Conservation (phyloP, 2,329 filamentous ascomycete genomes). For the Trichophyton mentagrophytes region DNA sequence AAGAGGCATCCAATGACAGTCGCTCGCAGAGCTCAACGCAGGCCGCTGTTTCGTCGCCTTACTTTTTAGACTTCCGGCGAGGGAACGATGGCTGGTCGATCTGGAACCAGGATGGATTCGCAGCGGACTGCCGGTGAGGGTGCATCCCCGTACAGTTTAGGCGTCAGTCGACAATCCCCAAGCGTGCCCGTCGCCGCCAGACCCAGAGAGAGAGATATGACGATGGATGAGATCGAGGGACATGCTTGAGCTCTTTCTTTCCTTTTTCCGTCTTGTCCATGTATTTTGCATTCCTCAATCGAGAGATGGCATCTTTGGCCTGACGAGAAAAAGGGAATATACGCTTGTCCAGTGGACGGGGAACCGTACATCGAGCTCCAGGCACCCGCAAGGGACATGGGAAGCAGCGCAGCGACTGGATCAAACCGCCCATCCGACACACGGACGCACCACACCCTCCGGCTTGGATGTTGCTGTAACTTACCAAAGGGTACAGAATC, state of each 20-base stretch:
- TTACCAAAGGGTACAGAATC: neutral
- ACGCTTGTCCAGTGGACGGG: slow-evolving; percentile 9
- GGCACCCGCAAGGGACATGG: slow-evolving; percentile 6
- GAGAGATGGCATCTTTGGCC: neutral
- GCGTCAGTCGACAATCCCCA: slow-evolving; percentile 1
- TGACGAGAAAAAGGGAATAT: neutral
- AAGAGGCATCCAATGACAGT: slow-evolving; percentile 26
- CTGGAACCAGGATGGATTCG: slow-evolving; percentile 9
- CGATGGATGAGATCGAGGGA: slow-evolving; percentile 1
- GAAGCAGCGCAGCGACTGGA: neutral
- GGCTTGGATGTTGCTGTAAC: neutral
- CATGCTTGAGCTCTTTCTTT: neutral
- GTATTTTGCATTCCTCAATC: neutral
- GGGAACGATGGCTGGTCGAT: slow-evolving; percentile 9
- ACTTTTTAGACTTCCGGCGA: slow-evolving; percentile 18
- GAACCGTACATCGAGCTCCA: slow-evolving; percentile 6
- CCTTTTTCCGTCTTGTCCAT: neutral
- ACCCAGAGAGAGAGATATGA: neutral
- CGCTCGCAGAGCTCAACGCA: slow-evolving; percentile 16
- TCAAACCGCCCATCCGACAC: neutral
- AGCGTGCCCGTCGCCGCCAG: neutral
- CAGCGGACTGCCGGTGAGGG: slow-evolving; percentile 5
- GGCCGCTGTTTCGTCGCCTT: slow-evolving; percentile 17
- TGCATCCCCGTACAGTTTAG: neutral
- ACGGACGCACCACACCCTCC: neutral